Percentiles rank a stretch among this genome's conserved stretches.
These are phyloP conservation scores for Daldinia sp. DNA, from an alignment of 2,329 filamentous ascomycete genomes.

Conservation along the genomic window DNA sequence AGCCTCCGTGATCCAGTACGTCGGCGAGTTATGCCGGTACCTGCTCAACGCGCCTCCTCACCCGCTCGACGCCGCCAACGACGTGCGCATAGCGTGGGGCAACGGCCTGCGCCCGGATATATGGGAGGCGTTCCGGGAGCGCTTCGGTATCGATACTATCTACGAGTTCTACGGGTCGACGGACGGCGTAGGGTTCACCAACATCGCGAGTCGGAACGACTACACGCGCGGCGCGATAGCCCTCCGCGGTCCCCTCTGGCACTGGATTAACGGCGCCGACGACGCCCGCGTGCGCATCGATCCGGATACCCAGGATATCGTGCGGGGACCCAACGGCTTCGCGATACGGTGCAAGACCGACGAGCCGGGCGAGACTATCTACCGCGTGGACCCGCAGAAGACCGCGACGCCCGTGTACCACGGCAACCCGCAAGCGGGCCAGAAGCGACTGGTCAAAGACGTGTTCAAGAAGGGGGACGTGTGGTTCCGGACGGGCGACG, in stretches of 20 bases:
- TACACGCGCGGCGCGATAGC: constrained; percentile 73
- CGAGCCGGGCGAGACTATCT: constrained; percentile 76
- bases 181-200: constrained; percentile 67
- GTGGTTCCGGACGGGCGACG: constrained; percentile 76
- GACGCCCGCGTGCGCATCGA: constrained; percentile 78
- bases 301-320: constrained; percentile 73
- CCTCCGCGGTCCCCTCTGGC: constrained; percentile 73
- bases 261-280: constrained; percentile 63
- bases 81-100: constrained; percentile 69
- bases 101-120: constrained; percentile 77
- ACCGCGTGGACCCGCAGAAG: constrained; percentile 65
- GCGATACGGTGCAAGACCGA: constrained; percentile 72
- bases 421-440: constrained; percentile 68
- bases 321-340: constrained; percentile 73
- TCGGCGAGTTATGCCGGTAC: constrained; percentile 82
- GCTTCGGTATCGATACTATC: constrained; percentile 72
- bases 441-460: constrained; percentile 71
- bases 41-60: constrained; percentile 74
- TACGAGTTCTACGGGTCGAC: constrained; percentile 82
- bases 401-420: constrained; percentile 70
- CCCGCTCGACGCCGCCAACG: constrained; percentile 69
- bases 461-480: constrained; percentile 75
- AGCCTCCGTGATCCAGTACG: constrained; percentile 79
- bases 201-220: constrained; percentile 69
- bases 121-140: constrained; percentile 72